These are phyloP conservation scores for Lignosus rhinocerotis DNA, from an alignment of 1,284 basidiomycete genomes.

Conservation along the genomic window DNA sequence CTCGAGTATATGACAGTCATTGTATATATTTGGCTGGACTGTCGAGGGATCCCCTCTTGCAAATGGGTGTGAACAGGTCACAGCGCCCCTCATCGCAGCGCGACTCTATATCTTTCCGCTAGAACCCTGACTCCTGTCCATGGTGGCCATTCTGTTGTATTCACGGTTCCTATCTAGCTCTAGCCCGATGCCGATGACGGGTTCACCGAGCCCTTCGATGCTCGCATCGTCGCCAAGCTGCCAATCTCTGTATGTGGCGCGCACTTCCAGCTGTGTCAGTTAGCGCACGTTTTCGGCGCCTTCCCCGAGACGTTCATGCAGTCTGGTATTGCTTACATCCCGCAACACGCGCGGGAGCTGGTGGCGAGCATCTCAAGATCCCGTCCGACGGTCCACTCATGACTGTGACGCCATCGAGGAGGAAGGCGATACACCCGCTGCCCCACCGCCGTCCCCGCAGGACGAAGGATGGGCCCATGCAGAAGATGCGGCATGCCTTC, in stretches of 20 bases:
- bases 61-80: too few relatives aligned
- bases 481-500: background rate
- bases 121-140: conserved; percentile 31
- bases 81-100: background rate
- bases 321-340: conserved; percentile 31
- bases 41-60: too few relatives aligned
- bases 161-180: conserved; percentile 32
- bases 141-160: conserved; percentile 36
- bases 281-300: conserved; percentile 43
- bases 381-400: background rate
- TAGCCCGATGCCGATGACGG: conserved; percentile 26
- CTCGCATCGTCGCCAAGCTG: conserved; percentile 36
- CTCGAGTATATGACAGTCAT: background rate
- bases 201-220: conserved; percentile 22
- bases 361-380: background rate
- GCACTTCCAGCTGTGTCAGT: conserved; percentile 32
- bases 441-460: background rate
- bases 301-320: conserved; percentile 48
- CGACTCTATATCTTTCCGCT: conserved; percentile 30
- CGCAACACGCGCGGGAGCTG: background rate
- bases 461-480: background rate
- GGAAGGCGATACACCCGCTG: background rate
- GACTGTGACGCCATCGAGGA: background rate
- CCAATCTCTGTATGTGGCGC: conserved; percentile 20
- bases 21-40: too few relatives aligned